These are phyloP conservation scores for Tricholoma flavovirens DNA, from an alignment of 768 basidiomycete genomes.

Conservation along the genomic window DNA sequence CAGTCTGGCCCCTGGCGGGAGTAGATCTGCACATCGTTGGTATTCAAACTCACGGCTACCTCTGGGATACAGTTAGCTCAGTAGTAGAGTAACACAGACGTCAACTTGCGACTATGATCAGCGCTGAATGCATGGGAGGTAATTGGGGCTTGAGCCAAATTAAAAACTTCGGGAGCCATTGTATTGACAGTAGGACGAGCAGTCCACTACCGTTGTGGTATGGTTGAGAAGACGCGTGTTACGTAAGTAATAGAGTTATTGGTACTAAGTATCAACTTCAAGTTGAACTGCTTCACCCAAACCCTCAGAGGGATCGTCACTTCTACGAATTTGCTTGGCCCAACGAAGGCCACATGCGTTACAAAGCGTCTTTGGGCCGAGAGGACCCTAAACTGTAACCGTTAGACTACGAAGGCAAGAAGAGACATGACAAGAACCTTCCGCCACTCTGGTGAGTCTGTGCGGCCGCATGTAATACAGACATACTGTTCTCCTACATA, in stretches of 20 bases:
- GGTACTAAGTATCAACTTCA: no score
- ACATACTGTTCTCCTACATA: slow-evolving; percentile 65
- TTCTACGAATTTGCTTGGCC: slow-evolving; percentile 63
- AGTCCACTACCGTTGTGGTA: slow-evolving; percentile 68
- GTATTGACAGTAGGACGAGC: slow-evolving; percentile 62
- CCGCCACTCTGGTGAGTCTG: slow-evolving; percentile 97
- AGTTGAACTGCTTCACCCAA: not conserved
- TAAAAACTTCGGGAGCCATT: slow-evolving; percentile 68
- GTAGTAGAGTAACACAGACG: not conserved
- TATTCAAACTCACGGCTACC: slow-evolving; percentile 87
- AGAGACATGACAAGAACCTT: slow-evolving; percentile 44
- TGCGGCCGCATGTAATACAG: slow-evolving; percentile 89
- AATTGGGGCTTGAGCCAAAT: slow-evolving; percentile 76
- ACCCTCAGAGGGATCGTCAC: slow-evolving; percentile 28
- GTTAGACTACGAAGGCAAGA: slow-evolving; percentile 2
- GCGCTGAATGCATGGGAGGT: slow-evolving; percentile 90
- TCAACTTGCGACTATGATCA: slow-evolving; percentile 72
- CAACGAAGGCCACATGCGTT: slow-evolving; percentile 94
- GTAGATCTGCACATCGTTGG: slow-evolving; percentile 83
- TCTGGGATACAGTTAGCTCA: slow-evolving; percentile 40
- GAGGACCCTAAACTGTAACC: slow-evolving; percentile 58
- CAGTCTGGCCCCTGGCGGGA: slow-evolving; percentile 61
- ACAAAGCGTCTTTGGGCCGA: slow-evolving; percentile 95
- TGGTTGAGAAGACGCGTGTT: not conserved
- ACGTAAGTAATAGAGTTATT: no score